phyloP scores from a whole-genome alignment of 2,329 filamentous ascomycete genomes.

The Colletotrichum tropicicola region DNA sequence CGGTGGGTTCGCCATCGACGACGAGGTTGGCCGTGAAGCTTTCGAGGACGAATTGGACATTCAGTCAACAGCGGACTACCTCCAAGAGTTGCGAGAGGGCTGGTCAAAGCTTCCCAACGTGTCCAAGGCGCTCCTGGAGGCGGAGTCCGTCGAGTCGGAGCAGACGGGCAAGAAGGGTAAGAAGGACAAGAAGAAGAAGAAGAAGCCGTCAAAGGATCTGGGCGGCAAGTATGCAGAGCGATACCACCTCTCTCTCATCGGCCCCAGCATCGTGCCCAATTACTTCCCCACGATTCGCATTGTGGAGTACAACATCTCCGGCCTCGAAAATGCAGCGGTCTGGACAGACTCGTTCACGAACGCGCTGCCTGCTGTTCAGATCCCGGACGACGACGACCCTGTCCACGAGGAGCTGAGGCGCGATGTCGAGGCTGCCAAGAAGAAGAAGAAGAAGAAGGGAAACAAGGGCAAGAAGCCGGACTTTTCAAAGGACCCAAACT shows the following conservation, averaged over 20 bases:
- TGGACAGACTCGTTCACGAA: constrained; percentile 49
- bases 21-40: constrained; percentile 40
- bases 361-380: background rate
- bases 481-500: constrained; percentile 66
- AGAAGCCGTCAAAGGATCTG: constrained; percentile 65
- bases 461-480: constrained; percentile 49
- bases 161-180: constrained; percentile 43
- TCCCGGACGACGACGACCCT: constrained; percentile 28
- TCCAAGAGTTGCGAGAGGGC: constrained; percentile 77
- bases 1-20: constrained; percentile 37
- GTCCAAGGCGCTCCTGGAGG: constrained; percentile 26
- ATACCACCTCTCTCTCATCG: constrained; percentile 82
- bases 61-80: constrained; percentile 79
- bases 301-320: constrained; percentile 92
- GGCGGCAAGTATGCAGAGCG: constrained; percentile 86
- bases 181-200: constrained; percentile 54
- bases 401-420: constrained; percentile 39
- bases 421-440: constrained; percentile 41
- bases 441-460: constrained; percentile 49
- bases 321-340: constrained; percentile 66
- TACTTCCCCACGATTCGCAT: constrained; percentile 91
- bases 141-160: constrained; percentile 31
- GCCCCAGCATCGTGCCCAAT: constrained; percentile 90
- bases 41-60: constrained; percentile 66
- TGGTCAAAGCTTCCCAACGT: constrained; percentile 80